These are phyloP conservation scores for Echria macrotheca DNA, from an alignment of 495 filamentous ascomycete species.

Conservation along the genomic window DNA sequence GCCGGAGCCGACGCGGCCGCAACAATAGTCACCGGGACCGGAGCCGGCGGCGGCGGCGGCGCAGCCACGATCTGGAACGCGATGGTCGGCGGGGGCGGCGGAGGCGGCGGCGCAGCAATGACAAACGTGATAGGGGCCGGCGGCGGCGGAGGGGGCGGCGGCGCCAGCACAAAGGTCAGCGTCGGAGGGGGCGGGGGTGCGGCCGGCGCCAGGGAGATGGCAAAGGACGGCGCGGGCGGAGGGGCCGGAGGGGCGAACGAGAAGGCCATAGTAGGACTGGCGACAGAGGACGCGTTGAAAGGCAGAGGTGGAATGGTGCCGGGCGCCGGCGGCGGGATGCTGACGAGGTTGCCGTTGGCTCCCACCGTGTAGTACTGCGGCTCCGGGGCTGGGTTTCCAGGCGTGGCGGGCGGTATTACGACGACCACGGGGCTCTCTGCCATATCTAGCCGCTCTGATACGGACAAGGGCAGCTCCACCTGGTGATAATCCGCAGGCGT, in stretches of 20 bases:
- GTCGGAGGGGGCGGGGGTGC: neutral
- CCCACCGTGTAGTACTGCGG: too few species aligned
- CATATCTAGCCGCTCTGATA: too few species aligned
- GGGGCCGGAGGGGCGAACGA: neutral
- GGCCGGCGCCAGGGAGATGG: neutral
- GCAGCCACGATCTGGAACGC: neutral
- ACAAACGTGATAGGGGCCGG: neutral
- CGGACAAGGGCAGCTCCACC: too few species aligned
- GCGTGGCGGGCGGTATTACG: too few species aligned
- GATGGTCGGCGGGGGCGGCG: neutral
- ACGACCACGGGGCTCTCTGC: too few species aligned
- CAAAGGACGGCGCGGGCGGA: neutral
- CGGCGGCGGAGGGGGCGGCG: constrained; percentile 5
- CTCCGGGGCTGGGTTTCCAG: too few species aligned
- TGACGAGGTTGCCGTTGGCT: too few species aligned
- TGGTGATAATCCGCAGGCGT: too few species aligned
- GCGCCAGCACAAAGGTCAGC: neutral
- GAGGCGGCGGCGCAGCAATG: constrained; percentile 8
- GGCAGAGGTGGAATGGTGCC: neutral
- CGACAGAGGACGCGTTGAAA: neutral
- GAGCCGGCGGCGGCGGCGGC: neutral
- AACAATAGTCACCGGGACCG: neutral
- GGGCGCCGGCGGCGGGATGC: neutral
- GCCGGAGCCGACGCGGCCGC: neutral
- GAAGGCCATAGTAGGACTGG: neutral